Conservation (phyloP, 257 asterid genomes). For the Lycium barbarum region DNA sequence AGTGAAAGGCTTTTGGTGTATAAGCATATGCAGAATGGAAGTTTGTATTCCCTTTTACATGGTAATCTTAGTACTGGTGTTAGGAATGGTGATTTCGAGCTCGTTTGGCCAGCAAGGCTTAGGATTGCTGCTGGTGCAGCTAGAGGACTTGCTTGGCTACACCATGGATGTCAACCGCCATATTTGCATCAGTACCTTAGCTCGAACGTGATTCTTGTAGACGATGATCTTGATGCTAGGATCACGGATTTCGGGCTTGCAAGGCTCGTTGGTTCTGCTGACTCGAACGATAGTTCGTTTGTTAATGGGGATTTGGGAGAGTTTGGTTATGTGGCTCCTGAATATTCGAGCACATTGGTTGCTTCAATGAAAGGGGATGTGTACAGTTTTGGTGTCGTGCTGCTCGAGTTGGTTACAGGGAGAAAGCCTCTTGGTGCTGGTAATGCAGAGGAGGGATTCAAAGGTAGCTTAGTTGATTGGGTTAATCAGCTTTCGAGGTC, state of each 20-base stretch:
- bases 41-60: conserved; percentile 50
- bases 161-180: conserved; percentile 74
- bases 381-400: conserved; percentile 80
- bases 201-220: conserved; percentile 63
- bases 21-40: conserved; percentile 63
- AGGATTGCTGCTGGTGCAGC: conserved; percentile 63
- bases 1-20: conserved; percentile 71
- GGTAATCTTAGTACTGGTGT: conserved; percentile 30
- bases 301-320: conserved; percentile 75
- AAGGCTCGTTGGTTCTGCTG: conserved; percentile 60
- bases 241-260: conserved; percentile 73
- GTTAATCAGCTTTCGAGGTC: conserved; percentile 49
- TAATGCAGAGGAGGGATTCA: conserved; percentile 51
- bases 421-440: conserved; percentile 59
- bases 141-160: conserved; percentile 79
- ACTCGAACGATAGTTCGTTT: conserved; percentile 62
- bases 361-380: conserved; percentile 82
- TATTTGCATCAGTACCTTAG: conserved; percentile 65
- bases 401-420: conserved; percentile 72
- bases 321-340: conserved; percentile 82
- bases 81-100: conserved; percentile 1
- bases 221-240: conserved; percentile 69
- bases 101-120: conserved; percentile 65
- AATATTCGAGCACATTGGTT: conserved; percentile 72
- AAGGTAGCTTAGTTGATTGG: conserved; percentile 73